These are phyloP conservation scores for Blastobotrys malaysiensis DNA, from an alignment of 1,139 yeast species.

Conservation along the genomic window DNA sequence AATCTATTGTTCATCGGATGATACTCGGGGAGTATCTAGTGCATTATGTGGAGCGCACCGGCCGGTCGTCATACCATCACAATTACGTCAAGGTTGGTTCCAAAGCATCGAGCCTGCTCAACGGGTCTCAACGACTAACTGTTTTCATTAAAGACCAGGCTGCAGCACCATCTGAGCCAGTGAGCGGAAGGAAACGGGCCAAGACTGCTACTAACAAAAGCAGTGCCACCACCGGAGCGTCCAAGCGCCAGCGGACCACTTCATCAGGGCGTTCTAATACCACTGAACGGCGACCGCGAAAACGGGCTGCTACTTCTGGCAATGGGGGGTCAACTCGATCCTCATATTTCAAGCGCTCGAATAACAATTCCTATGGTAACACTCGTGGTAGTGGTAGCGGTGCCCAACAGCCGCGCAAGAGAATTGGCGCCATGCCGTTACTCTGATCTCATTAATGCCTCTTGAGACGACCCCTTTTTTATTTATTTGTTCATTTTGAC, in stretches of 20 bases:
- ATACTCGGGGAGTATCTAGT: slow-evolving; percentile 61
- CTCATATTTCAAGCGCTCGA: not conserved
- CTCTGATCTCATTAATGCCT: too few relatives aligned
- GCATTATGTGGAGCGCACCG: slow-evolving; percentile 59
- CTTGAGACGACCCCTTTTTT: too few relatives aligned
- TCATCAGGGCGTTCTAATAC: not conserved
- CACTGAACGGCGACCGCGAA: not conserved
- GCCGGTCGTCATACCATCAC: slow-evolving; percentile 4
- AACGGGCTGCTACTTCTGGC: not conserved
- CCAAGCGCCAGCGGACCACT: not conserved
- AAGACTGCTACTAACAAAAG: not conserved
- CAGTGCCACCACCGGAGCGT: not conserved
- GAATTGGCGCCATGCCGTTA: not conserved
- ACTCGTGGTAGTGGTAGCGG: not conserved
- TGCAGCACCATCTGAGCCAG: not conserved
- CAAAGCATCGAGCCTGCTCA: not conserved
- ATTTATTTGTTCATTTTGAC: not conserved
- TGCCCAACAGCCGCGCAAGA: not conserved
- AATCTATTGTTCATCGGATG: slow-evolving; percentile 74
- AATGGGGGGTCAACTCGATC: not conserved
- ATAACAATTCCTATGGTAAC: not conserved
- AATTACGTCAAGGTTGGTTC: not conserved
- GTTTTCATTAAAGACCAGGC: not conserved
- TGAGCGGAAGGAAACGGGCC: not conserved
- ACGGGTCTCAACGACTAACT: not conserved